A percentile compares a stretch with the other conserved stretches of the same genome.
phyloP scores from a whole-genome alignment of 1,139 yeast genomes.

The Ashbya aceris region DNA sequence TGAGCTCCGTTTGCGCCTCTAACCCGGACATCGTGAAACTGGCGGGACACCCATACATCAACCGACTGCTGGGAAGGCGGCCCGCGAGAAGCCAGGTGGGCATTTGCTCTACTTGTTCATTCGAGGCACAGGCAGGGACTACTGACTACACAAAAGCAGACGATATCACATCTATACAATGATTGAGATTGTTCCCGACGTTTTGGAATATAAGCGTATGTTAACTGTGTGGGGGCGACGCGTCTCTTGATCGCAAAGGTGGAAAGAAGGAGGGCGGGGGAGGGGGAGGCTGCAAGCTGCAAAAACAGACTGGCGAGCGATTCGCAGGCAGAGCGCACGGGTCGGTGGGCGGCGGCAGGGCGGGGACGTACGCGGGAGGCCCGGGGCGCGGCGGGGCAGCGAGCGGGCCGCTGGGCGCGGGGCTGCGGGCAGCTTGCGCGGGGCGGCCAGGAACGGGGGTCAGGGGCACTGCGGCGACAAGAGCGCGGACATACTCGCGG shows the following conservation, averaged over 20 bases:
- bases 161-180: constrained; percentile 1
- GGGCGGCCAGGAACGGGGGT: no score
- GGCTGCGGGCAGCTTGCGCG: no score
- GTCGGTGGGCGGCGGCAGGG: background rate
- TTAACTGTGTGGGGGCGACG: constrained; percentile 16
- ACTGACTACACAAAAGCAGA: no score
- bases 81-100: constrained; percentile 1
- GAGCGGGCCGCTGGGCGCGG: no score
- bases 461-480: no score
- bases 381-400: no score
- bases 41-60: background rate
- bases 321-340: background rate
- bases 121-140: no score
- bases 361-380: background rate
- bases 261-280: background rate
- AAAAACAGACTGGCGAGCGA: no score
- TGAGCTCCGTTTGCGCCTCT: no score
- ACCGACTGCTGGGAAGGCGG: background rate
- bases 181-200: constrained; percentile 31
- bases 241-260: background rate
- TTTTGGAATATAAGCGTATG: constrained; percentile 66
- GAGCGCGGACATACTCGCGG: no score
- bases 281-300: background rate
- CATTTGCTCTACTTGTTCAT: constrained; percentile 2
- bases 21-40: background rate